Conservation (phyloP, 2,329 filamentous ascomycete genomes). For the Teratosphaeria viscida region DNA sequence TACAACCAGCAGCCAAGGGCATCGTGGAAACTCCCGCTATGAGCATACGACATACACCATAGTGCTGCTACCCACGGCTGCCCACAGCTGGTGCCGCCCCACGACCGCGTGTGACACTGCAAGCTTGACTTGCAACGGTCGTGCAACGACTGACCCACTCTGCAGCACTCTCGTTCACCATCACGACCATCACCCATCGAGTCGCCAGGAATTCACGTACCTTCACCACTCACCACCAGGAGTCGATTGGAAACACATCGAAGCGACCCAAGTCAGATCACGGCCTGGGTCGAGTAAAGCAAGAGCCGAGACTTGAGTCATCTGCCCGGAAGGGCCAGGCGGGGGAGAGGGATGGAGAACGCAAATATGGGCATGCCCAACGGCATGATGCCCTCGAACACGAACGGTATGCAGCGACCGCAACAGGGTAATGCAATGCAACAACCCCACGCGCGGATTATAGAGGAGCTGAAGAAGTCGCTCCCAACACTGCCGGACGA, state of each 20-base stretch:
- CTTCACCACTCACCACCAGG: neutral
- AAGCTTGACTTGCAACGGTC: neutral
- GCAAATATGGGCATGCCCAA: conserved; percentile 1
- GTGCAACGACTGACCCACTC: neutral
- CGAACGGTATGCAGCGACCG: conserved; percentile 19
- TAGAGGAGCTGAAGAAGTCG: conserved; percentile 14
- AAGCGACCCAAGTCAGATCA: neutral
- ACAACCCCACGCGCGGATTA: conserved; percentile 15
- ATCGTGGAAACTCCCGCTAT: neutral
- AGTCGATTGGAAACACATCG: neutral
- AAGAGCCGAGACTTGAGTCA: neutral
- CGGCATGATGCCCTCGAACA: conserved; percentile 7
- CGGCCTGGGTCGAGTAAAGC: neutral
- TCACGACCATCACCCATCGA: neutral
- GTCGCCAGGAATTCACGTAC: neutral
- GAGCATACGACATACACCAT: neutral
- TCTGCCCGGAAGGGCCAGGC: neutral
- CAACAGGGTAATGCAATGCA: conserved; percentile 14
- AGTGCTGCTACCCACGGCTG: neutral
- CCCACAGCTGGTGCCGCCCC: neutral
- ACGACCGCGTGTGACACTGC: neutral
- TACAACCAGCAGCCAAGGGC: neutral
- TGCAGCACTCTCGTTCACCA: neutral
- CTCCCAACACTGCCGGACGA: conserved; percentile 10
- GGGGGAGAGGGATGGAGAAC: conserved; percentile 4